Evolutionary conservation across 257 asterid species (phyloP).

Genomic region (Jaltomata sinuosa): DNA sequence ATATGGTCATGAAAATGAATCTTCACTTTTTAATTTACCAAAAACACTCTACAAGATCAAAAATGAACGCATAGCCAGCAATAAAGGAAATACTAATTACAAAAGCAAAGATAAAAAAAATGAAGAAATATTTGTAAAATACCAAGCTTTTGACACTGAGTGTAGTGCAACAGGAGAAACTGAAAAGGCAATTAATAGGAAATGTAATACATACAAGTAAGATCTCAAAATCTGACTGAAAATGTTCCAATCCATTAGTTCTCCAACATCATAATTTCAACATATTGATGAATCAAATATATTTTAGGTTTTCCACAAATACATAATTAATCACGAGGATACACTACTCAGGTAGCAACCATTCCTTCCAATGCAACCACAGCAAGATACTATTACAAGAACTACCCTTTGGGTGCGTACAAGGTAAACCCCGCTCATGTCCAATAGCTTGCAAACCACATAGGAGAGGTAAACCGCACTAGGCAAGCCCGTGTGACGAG

Average conservation of each 20-base stretch:
- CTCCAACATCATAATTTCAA: neutral
- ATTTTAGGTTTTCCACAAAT: neutral
- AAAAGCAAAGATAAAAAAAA: too few species aligned
- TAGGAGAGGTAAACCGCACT: too few species aligned
- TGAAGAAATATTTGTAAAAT: too few species aligned
- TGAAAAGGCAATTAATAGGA: neutral
- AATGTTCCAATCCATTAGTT: neutral
- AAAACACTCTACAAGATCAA: too few species aligned
- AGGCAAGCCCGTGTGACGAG: too few species aligned
- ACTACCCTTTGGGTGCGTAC: neutral
- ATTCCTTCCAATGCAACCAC: slow-evolving; percentile 62
- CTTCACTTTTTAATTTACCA: too few species aligned
- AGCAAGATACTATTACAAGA: slow-evolving; percentile 60
- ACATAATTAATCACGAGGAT: neutral
- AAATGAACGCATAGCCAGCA: too few species aligned
- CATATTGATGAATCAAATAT: neutral
- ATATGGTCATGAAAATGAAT: too few species aligned
- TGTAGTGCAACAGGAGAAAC: neutral
- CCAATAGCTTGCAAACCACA: too few species aligned
- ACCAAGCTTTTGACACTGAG: neutral
- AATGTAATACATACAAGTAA: neutral
- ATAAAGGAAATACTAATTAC: too few species aligned
- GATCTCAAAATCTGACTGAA: neutral
- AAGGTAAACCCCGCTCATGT: too few species aligned
- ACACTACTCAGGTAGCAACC: neutral